These are phyloP conservation scores for Peronospora destructor DNA, from an alignment of 352 stramenopile genomes.

Conservation along the genomic window DNA sequence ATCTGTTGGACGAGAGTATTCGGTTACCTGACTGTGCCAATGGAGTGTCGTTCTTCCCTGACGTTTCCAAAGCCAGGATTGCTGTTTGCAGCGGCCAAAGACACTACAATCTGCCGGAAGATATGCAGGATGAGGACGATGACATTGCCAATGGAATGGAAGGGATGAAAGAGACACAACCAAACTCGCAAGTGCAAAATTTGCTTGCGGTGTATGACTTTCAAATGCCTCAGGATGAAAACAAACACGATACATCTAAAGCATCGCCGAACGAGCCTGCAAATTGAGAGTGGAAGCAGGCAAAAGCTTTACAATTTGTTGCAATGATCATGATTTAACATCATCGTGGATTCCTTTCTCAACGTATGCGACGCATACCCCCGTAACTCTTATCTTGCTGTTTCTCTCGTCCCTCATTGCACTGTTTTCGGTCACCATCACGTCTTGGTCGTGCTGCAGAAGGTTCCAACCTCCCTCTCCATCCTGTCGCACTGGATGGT, in stretches of 20 bases:
- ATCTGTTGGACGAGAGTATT: constrained; percentile 41
- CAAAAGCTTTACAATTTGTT: background rate
- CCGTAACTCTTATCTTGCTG: constrained; percentile 43
- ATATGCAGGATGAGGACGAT: constrained; percentile 46
- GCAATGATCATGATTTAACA: background rate
- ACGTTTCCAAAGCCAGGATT: constrained; percentile 32
- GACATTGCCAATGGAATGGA: constrained; percentile 2
- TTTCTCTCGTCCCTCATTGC: constrained; percentile 6
- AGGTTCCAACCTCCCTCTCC: constrained; percentile 58
- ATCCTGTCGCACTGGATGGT: constrained; percentile 49
- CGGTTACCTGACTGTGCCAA: constrained; percentile 54
- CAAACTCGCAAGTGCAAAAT: constrained; percentile 12
- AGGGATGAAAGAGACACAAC: background rate
- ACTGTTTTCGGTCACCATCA: constrained; percentile 9
- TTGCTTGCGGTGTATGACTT: constrained; percentile 47
- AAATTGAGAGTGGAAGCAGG: background rate
- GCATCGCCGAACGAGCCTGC: background rate
- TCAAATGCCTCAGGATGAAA: constrained; percentile 10
- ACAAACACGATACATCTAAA: background rate
- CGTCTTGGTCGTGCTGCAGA: constrained; percentile 14
- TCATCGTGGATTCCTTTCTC: constrained; percentile 4
- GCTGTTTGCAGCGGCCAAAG: constrained; percentile 60
- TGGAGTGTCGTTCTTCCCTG: constrained; percentile 71
- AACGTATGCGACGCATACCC: constrained; percentile 51
- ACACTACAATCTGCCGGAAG: constrained; percentile 53